These are phyloP conservation scores for Lactarius pseudohatsudake DNA, from an alignment of 768 basidiomycete species.

Conservation along the genomic window DNA sequence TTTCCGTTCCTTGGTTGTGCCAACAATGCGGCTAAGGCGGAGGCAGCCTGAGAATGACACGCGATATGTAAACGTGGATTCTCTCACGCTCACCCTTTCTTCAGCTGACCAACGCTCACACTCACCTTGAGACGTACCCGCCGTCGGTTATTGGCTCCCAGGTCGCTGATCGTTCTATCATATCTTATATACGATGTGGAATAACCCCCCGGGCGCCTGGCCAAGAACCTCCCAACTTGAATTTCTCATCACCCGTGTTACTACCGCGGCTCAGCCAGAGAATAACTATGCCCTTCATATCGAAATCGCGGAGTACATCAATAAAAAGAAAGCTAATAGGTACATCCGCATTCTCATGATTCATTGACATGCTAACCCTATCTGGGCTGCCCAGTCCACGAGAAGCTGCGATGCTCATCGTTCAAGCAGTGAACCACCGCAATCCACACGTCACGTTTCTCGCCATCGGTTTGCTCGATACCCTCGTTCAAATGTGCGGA, in stretches of 20 bases:
- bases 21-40: too few species aligned
- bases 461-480: constrained; percentile 82
- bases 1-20: neutral
- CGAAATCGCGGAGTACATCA: constrained; percentile 92
- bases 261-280: constrained; percentile 81
- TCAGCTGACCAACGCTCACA: neutral
- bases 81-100: neutral
- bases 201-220: constrained; percentile 38
- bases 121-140: neutral
- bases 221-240: constrained; percentile 62
- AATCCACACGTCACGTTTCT: constrained; percentile 91
- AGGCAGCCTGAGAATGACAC: neutral
- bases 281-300: constrained; percentile 92
- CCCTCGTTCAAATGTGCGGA: constrained; percentile 92
- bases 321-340: constrained; percentile 95
- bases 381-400: constrained; percentile 60
- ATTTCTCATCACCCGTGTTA: constrained; percentile 74
- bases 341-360: constrained; percentile 41
- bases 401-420: constrained; percentile 85
- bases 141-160: constrained; percentile 15
- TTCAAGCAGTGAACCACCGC: constrained; percentile 84
- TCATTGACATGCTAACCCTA: neutral
- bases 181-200: constrained; percentile 24
- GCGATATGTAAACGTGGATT: neutral
- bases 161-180: neutral